Percentiles rank a stretch among this genome's conserved stretches.
Conservation (phyloP, 345 rosid species). For the Triadica sebifera region DNA sequence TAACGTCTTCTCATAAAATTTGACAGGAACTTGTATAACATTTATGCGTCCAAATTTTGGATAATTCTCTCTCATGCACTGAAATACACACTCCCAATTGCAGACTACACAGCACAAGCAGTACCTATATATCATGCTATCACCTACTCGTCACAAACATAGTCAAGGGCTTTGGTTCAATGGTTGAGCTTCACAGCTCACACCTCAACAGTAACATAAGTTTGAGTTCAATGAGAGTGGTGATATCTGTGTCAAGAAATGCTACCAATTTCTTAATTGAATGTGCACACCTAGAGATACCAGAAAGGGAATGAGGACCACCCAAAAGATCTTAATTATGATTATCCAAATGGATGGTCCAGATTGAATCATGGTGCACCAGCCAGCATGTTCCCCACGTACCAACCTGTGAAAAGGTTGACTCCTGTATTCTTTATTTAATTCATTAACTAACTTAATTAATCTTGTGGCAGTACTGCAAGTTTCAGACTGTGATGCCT, state of each 20-base stretch:
- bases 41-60: slow-evolving; percentile 2
- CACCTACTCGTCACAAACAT: no score
- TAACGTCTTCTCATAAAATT: not conserved
- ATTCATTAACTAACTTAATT: slow-evolving; percentile 32
- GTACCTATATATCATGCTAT: not conserved
- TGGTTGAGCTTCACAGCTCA: not conserved
- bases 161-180: not conserved
- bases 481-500: slow-evolving; percentile 22
- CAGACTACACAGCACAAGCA: not conserved
- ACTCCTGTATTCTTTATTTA: slow-evolving; percentile 14
- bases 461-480: slow-evolving; percentile 26
- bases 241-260: no score
- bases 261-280: no score
- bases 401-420: slow-evolving; percentile 36
- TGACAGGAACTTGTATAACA: not conserved
- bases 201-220: not conserved
- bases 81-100: not conserved
- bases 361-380: slow-evolving; percentile 23
- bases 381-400: slow-evolving; percentile 20
- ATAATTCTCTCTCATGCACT: not conserved
- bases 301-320: slow-evolving; percentile 26
- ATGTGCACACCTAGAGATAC: no score
- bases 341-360: slow-evolving; percentile 22
- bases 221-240: not conserved
- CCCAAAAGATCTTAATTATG: slow-evolving; percentile 14